Percentiles rank a stretch among this genome's conserved stretches.
These are phyloP conservation scores for Haematococcus lacustris DNA, from an alignment of 139 green algal genomes.

Conservation along the genomic window DNA sequence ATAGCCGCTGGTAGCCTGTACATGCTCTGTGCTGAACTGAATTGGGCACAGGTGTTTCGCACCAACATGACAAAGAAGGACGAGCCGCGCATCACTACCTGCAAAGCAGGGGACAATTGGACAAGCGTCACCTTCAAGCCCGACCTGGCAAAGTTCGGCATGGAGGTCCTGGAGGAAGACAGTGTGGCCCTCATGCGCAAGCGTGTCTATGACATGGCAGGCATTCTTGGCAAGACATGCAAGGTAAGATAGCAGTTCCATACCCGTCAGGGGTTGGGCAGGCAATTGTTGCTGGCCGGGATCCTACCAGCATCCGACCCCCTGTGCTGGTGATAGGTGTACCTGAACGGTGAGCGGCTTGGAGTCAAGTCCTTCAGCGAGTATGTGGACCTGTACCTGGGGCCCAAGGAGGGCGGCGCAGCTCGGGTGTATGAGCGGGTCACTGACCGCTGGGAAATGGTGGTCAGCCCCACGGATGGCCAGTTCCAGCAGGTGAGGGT, in stretches of 20 bases:
- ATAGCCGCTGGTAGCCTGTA: no score
- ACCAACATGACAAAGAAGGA: slow-evolving; percentile 70
- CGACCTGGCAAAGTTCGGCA: slow-evolving; percentile 93
- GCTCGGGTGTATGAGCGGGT: slow-evolving; percentile 80
- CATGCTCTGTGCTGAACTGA: no score
- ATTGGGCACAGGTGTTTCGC: slow-evolving; percentile 53
- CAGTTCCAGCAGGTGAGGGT: slow-evolving; percentile 80
- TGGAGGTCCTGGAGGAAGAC: slow-evolving; percentile 76
- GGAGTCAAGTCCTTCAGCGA: slow-evolving; percentile 88
- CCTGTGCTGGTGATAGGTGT: slow-evolving; percentile 51
- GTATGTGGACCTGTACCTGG: slow-evolving; percentile 94
- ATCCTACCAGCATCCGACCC: neutral
- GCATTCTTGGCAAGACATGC: slow-evolving; percentile 83
- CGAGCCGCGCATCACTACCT: slow-evolving; percentile 62
- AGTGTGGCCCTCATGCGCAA: slow-evolving; percentile 89
- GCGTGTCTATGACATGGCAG: slow-evolving; percentile 92
- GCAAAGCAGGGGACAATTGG: slow-evolving; percentile 91
- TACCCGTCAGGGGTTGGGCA: no score
- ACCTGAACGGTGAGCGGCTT: slow-evolving; percentile 76
- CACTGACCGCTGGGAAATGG: slow-evolving; percentile 93
- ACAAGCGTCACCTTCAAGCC: slow-evolving; percentile 94
- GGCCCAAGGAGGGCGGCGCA: slow-evolving; percentile 53
- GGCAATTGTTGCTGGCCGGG: no score
- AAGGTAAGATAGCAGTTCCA: no score
- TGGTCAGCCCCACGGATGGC: slow-evolving; percentile 78